These are phyloP conservation scores for Paecilomyces sp. DNA, from an alignment of 2,329 filamentous ascomycete species.

Conservation along the genomic window DNA sequence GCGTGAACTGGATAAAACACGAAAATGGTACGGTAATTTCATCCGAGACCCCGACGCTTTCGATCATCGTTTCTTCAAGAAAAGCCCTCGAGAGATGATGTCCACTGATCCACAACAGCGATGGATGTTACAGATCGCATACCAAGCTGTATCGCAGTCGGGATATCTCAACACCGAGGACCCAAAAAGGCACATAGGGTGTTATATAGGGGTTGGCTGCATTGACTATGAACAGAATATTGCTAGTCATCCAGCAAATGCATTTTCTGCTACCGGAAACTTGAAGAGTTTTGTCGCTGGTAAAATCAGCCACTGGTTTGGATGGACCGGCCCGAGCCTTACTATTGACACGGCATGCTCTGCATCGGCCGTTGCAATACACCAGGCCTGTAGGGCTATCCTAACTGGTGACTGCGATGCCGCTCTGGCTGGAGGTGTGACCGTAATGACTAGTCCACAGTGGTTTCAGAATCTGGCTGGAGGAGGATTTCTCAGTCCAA, in stretches of 20 bases:
- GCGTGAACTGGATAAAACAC: slow-evolving; percentile 7
- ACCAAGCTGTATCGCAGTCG: slow-evolving; percentile 21
- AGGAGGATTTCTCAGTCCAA: slow-evolving; percentile 37
- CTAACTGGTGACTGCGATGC: slow-evolving; percentile 14
- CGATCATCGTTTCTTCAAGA: slow-evolving; percentile 20
- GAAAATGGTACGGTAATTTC: slow-evolving; percentile 10
- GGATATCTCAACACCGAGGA: slow-evolving; percentile 14
- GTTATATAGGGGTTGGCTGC: slow-evolving; percentile 17
- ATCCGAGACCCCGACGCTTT: slow-evolving; percentile 10
- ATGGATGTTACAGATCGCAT: slow-evolving; percentile 17
- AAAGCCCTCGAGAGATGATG: slow-evolving; percentile 12
- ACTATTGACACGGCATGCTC: slow-evolving; percentile 39
- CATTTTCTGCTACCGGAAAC: slow-evolving; percentile 16
- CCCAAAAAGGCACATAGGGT: slow-evolving; percentile 13
- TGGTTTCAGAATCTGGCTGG: slow-evolving; percentile 20
- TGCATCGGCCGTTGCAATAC: slow-evolving; percentile 29
- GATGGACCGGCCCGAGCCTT: slow-evolving; percentile 37
- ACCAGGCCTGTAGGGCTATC: slow-evolving; percentile 16
- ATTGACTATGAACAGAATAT: slow-evolving; percentile 23
- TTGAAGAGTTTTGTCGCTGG: slow-evolving; percentile 17
- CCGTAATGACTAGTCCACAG: slow-evolving; percentile 20
- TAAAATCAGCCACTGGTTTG: slow-evolving; percentile 35
- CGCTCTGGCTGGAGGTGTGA: slow-evolving; percentile 30
- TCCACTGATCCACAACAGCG: slow-evolving; percentile 22
- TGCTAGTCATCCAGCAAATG: slow-evolving; percentile 18